phyloP scores from a whole-genome alignment of 208 protist species.

The Wallacemonas sp. region DNA sequence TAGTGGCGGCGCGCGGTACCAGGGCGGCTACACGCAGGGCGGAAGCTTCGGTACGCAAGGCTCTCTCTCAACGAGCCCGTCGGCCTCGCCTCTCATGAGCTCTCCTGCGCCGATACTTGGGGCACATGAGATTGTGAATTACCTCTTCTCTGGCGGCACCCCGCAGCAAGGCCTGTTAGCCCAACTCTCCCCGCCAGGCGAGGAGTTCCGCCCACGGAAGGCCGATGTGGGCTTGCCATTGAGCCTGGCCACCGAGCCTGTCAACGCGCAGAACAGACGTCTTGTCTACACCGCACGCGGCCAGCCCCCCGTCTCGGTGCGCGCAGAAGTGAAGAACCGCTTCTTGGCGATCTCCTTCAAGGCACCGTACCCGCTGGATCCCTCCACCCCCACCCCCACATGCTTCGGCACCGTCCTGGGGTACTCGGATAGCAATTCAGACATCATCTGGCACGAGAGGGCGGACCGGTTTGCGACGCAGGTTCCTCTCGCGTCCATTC shows the following conservation, averaged over 20 bases:
- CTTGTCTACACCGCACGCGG: slow-evolving; percentile 60
- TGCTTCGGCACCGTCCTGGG: slow-evolving; percentile 71
- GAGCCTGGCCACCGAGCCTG: slow-evolving; percentile 39
- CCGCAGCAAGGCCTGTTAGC: slow-evolving; percentile 19
- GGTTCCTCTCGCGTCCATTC: slow-evolving; percentile 44
- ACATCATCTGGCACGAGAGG: slow-evolving; percentile 78
- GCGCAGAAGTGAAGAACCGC: slow-evolving; percentile 38
- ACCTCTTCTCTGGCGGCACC: slow-evolving; percentile 27
- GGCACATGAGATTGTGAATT: slow-evolving; percentile 45
- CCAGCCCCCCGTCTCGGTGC: slow-evolving; percentile 33
- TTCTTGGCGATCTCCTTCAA: slow-evolving; percentile 51
- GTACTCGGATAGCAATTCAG: slow-evolving; percentile 68
- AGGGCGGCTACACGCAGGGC: too few species aligned
- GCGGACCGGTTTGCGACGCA: slow-evolving; percentile 59
- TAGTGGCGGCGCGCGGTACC: too few species aligned
- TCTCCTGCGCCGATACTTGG: slow-evolving; percentile 33
- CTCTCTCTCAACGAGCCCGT: too few species aligned
- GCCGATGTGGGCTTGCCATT: slow-evolving; percentile 45
- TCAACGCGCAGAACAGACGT: slow-evolving; percentile 42
- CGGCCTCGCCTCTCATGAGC: too few species aligned
- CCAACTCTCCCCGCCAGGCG: slow-evolving; percentile 28
- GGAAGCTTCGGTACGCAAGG: too few species aligned
- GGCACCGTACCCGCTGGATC: slow-evolving; percentile 17
- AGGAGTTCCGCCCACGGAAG: slow-evolving; percentile 16
- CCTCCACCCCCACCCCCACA: slow-evolving; percentile 12